phyloP scores from a whole-genome alignment of 1,139 yeast species.

The Groenewaldozyma auringiensis region DNA sequence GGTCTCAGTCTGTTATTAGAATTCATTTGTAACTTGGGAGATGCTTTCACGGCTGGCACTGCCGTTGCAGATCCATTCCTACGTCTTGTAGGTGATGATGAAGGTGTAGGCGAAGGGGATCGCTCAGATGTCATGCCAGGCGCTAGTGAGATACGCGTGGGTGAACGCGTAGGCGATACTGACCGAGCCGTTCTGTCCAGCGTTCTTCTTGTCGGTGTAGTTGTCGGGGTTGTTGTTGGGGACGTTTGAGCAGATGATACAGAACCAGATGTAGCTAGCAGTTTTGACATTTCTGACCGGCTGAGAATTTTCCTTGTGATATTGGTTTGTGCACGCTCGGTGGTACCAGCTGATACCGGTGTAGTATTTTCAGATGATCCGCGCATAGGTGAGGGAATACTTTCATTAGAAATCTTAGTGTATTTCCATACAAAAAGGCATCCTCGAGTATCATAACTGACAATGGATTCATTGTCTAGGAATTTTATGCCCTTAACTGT shows the following conservation, averaged over 20 bases:
- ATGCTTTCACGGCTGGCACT: not conserved
- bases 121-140: not conserved
- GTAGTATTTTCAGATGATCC: not conserved
- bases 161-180: not conserved
- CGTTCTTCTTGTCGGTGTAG: slow-evolving; percentile 1
- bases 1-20: not conserved
- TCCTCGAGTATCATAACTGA: slow-evolving; percentile 26
- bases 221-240: not conserved
- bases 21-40: not conserved
- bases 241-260: slow-evolving; percentile 4
- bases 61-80: not conserved
- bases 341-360: not conserved
- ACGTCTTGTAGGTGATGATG: not conserved
- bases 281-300: slow-evolving; percentile 20
- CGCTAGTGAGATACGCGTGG: slow-evolving; percentile 1
- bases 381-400: not conserved
- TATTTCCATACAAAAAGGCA: slow-evolving; percentile 25
- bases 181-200: not conserved
- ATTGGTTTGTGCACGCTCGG: slow-evolving; percentile 1
- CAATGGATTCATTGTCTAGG: slow-evolving; percentile 19
- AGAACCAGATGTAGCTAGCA: slow-evolving; percentile 7
- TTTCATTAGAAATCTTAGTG: not conserved
- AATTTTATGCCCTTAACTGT: slow-evolving; percentile 39
- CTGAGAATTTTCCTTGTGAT: slow-evolving; percentile 22
- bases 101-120: not conserved